These are phyloP conservation scores for Plantago rigida DNA, from an alignment of 305 asterid genomes.

Conservation along the genomic window DNA sequence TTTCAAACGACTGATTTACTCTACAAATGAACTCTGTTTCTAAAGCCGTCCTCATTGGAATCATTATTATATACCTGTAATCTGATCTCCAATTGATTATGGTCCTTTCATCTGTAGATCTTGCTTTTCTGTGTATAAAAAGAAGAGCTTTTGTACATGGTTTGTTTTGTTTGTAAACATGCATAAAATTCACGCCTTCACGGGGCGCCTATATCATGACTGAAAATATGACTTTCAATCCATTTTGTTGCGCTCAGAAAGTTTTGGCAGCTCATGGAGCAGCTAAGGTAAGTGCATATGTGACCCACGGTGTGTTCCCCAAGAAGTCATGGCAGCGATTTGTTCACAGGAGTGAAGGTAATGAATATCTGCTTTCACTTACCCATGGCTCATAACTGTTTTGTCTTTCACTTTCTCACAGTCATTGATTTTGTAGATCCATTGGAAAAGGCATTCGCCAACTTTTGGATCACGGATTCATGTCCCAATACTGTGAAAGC, in stretches of 20 bases:
- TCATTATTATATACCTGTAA: too few relatives aligned
- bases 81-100: too few relatives aligned
- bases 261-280: conserved; percentile 93
- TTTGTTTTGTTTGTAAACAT: background rate
- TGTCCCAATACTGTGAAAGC: conserved; percentile 75
- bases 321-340: conserved; percentile 79
- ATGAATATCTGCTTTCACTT: conserved; percentile 7
- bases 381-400: background rate
- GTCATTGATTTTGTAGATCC: conserved; percentile 7
- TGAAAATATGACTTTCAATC: background rate
- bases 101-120: too few relatives aligned
- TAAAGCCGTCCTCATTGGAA: too few relatives aligned
- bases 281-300: conserved; percentile 89
- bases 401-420: conserved; percentile 13
- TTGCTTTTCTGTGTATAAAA: too few relatives aligned
- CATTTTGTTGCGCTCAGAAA: conserved; percentile 48
- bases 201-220: background rate
- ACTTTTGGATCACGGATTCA: conserved; percentile 92
- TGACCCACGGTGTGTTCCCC: conserved; percentile 90
- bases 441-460: conserved; percentile 53
- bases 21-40: too few relatives aligned
- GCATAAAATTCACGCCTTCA: background rate
- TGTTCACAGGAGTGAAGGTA: conserved; percentile 66
- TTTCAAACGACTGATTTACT: too few relatives aligned
- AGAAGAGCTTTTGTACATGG: background rate